Evolutionary conservation across 495 filamentous ascomycete species (phyloP), one percentile per base, ranked within the genome.

Genomic region (Aspergillus taichungensis): DNA sequence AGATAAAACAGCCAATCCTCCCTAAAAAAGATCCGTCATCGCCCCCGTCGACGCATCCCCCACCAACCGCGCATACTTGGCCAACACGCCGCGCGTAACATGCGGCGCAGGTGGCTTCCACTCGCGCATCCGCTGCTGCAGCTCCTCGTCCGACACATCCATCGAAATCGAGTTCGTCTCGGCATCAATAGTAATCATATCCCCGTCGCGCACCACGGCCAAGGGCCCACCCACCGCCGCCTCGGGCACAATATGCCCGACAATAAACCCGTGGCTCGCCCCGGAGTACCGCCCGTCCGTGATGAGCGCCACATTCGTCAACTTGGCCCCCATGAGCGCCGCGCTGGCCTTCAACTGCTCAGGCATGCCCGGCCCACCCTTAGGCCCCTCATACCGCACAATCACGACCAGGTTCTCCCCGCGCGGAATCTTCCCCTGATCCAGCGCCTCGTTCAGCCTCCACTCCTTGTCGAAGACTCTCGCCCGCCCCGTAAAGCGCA

Each of bases 341-440:
- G 89, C 91, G 50, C 78, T 84, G 7, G 92, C 84, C 57, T 84
- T 88, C 30, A 95, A 75, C 68, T 95, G 89, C 65, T 98, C 92
- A n/a, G 92, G 92, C 92, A 98, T 98, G 11, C 92, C 92, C 6
- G 92, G 92, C 0, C 91, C 92, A 56, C 92, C 92, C 60, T 87
- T 89, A 6, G 92, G 92, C 1, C 92, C 92, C 62, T 98, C 92
- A 59, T 95, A 97, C 30, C 92, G 83, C 31, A 98, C 91, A 13
- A 96, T 79, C 34, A 95, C 69, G 8, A 96, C 92, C n/a, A 94
- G 74, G 55, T 94, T 94, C 55, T 89, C 84, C 27, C 77, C 74
- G 36, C 75, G 79, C 30, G 87, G 85, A 50, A 89, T 88, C 42
- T 76, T 57, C 29, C 86, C 84, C 34, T 72, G 72, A 32, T 76